Evolutionary conservation across 371 early-diverging fungal species (phyloP).

Genomic region (Coemansia sp.): DNA sequence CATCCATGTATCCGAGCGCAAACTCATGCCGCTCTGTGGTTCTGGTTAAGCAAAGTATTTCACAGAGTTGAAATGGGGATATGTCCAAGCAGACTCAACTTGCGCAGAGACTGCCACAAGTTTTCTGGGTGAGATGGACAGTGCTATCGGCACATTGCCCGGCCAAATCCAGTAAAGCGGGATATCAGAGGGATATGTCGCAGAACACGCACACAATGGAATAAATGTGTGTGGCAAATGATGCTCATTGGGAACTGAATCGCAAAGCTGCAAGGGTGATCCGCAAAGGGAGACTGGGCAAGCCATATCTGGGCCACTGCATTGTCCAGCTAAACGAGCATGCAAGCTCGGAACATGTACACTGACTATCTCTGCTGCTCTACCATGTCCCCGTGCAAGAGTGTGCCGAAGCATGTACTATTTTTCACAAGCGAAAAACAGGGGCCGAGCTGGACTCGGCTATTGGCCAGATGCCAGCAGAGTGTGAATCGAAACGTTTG

Average conservation of each 20-base stretch:
- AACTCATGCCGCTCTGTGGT: neutral
- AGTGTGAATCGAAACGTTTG: neutral
- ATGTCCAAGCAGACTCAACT: no score
- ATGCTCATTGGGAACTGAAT: neutral
- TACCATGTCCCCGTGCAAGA: no score
- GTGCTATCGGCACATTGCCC: no score
- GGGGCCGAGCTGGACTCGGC: neutral
- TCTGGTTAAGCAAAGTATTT: no score
- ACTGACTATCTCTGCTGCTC: neutral
- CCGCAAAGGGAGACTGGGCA: neutral
- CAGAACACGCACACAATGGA: neutral
- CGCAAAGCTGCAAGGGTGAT: neutral
- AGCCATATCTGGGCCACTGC: neutral
- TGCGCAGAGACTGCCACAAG: no score
- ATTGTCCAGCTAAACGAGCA: neutral
- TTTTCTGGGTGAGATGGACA: no score
- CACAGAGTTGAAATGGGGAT: no score
- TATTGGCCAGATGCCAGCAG: neutral
- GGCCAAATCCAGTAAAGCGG: neutral
- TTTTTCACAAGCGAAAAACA: neutral
- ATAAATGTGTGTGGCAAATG: neutral
- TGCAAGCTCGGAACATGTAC: neutral
- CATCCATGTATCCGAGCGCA: slow-evolving; percentile 4
- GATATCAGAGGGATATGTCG: neutral
- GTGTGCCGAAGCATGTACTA: no score